Evolutionary conservation across 768 basidiomycete genomes (phyloP), one percentile per base, ranked within the genome.

Genomic region (Tricholoma sp.): DNA sequence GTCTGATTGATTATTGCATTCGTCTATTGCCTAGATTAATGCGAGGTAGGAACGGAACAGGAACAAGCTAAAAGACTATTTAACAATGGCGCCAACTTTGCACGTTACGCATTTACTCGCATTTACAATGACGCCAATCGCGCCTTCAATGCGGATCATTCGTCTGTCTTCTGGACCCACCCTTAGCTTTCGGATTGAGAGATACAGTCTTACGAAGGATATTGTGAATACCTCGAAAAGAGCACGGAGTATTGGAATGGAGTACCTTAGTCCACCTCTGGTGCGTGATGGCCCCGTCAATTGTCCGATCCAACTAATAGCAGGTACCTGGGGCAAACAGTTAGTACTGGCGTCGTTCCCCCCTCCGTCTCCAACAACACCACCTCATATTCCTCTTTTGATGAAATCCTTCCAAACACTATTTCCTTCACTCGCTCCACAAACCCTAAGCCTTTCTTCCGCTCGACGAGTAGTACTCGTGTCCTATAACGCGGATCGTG

Each of bases 381-480:
- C 92, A 2, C 84, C 86, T 2, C 94, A 98, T 68, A 79, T 98
- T 37, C 81, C 91, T 35, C 86, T 98, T 57, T 82, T 98, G 67
- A 88, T 94, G 82, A 97, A 97, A 72, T 84, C 94, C 57, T 97
- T 99, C 75, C 97, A 98, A 71, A 88, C 91, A 29, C 77, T 99
- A 59, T 99, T 98, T 74, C 97, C 97, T 4, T 89, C 97, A 0
- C 90, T 99, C 49, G 79, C 91, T 10, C 91, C 91, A 0, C 80
- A 89, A 64, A 81, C 83, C 31, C 78, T 94, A 68, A 82, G 84
- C 19, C 84, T 93, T 52, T 88, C 95, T 53, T 89, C 92, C 31
- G 95, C 95, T 3, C 91, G 97, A 31, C 85, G 97, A 64, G 88
- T 99, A 55, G 92, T 98, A 32, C 87, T 99, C 51, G 76, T 98